A percentile compares a stretch with the other conserved stretches of the same genome.
Evolutionary conservation across 2,329 filamentous ascomycete species (phyloP).

Genomic region (Aurifilum marmelostoma): DNA sequence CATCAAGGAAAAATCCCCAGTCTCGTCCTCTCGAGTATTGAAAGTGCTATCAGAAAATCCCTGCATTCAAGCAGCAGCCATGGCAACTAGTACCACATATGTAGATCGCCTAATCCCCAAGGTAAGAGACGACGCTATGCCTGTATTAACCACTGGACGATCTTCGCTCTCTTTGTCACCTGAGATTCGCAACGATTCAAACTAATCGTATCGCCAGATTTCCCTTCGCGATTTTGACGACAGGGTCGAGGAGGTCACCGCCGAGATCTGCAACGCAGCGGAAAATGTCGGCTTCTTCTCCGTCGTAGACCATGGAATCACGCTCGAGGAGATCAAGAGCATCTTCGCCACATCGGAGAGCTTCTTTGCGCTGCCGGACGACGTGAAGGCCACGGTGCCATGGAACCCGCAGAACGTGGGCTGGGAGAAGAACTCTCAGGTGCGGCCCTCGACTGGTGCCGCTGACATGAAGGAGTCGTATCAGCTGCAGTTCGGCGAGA

Average conservation of each 20-base stretch:
- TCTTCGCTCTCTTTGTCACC: not conserved
- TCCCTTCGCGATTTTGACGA: slow-evolving; percentile 56
- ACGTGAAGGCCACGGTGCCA: slow-evolving; percentile 52
- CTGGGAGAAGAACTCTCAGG: slow-evolving; percentile 60
- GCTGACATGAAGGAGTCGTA: slow-evolving; percentile 62
- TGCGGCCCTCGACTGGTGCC: slow-evolving; percentile 58
- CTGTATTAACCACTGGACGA: not conserved
- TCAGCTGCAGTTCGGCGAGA: slow-evolving; percentile 55
- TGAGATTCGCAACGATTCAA: not conserved
- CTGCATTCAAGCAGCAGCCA: not conserved
- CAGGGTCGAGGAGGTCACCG: slow-evolving; percentile 58
- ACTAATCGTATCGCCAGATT: slow-evolving; percentile 43
- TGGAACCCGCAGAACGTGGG: slow-evolving; percentile 55
- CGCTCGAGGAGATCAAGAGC: slow-evolving; percentile 48
- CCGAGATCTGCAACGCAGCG: slow-evolving; percentile 54
- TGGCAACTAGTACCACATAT: slow-evolving; percentile 28
- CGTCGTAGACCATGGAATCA: slow-evolving; percentile 51
- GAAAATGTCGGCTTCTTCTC: slow-evolving; percentile 64
- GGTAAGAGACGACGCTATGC: slow-evolving; percentile 10
- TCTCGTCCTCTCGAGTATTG: not conserved
- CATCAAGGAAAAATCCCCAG: not conserved
- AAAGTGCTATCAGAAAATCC: not conserved
- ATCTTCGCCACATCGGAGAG: slow-evolving; percentile 41
- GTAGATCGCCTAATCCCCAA: slow-evolving; percentile 28
- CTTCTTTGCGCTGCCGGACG: slow-evolving; percentile 55